Evolutionary conservation across 2,329 filamentous ascomycete genomes (phyloP), one percentile per base, ranked within the genome.

Genomic region (Paracoccidioides lutzii): DNA sequence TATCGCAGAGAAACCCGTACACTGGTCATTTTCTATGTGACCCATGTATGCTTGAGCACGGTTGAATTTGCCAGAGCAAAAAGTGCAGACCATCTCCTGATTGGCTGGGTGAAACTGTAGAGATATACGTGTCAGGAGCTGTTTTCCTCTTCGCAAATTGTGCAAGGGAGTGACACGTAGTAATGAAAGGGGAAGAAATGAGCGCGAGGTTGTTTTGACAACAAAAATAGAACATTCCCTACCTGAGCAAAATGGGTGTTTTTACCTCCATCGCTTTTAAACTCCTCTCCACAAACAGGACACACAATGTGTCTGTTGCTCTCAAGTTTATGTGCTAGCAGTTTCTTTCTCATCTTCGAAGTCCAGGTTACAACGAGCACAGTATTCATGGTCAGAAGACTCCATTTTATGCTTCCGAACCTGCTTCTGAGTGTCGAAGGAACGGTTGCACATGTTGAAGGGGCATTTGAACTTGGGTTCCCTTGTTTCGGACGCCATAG

Each of bases 261-360:
- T 9, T 78, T 70, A 1, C 79, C 81, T 28, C 71, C 72, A 2
- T 73, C 69, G 33, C 74, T 79, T 58, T 75, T 75, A 66, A 81
- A 82, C 44, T 82, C 79, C 7, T 73, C 64, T 10, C 76, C 78
- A 54, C 81, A 83, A 44, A 81, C 70, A 10, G 78, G 76, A 63
- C 81, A 84, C 52, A 74, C 74, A 48, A 78, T 75, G 58, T 80
- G 76, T 35, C 70, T 72, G 2, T 69, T 63, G 53, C 69, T 75
- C 50, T 65, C 64, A 44, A 75, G 66, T 61, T 78, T 79, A 66
- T 81, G 78, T n/a, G 71, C 63, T 6, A 75, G 67, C 2, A 75
- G 64, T 3, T 3, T 69, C 67, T 38, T 75, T 73, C 46, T 73
- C 75, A 9, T 71, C 67, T 1, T 68, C 64, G 55, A 75, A 79